Percentiles rank a stretch among this genome's conserved stretches.
Evolutionary conservation across 257 asterid genomes (phyloP).

Genomic region (Primulina huaijiensis): DNA sequence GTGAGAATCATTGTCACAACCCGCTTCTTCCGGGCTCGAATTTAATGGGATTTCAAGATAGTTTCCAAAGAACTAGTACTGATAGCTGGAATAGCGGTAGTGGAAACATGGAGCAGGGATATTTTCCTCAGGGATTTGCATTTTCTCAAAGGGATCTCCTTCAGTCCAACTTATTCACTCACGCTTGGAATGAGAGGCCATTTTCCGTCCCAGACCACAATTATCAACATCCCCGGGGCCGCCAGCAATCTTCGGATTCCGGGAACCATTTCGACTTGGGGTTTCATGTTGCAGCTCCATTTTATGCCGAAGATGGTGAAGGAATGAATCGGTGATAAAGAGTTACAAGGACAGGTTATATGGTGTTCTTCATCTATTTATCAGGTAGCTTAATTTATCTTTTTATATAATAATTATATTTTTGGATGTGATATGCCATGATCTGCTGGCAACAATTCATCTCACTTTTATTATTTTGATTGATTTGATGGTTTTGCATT

Average conservation of each 20-base stretch:
- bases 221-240: slow-evolving; percentile 5
- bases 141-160: slow-evolving; percentile 42
- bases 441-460: background rate
- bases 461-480: background rate
- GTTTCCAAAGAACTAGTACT: slow-evolving; percentile 24
- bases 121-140: slow-evolving; percentile 26
- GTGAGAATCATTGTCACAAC: slow-evolving; percentile 8
- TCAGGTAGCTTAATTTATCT: slow-evolving; percentile 17
- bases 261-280: slow-evolving; percentile 36
- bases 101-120: slow-evolving; percentile 24
- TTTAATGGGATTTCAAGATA: slow-evolving; percentile 26
- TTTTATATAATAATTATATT: too few relatives aligned
- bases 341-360: background rate
- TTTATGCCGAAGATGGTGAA: slow-evolving; percentile 42
- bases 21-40: slow-evolving; percentile 19
- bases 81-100: slow-evolving; percentile 27
- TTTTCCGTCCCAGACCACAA: slow-evolving; percentile 23
- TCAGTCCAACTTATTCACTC: slow-evolving; percentile 40
- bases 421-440: background rate
- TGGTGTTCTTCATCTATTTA: background rate
- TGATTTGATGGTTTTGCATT: slow-evolving; percentile 1
- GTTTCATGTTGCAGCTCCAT: slow-evolving; percentile 45
- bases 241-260: slow-evolving; percentile 25
- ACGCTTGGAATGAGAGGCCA: slow-evolving; percentile 39
- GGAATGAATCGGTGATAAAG: slow-evolving; percentile 15